Percentiles rank a stretch among this genome's conserved stretches.
These are phyloP conservation scores for Erythrophleum fordii DNA, from an alignment of 306 rosid species.

Conservation along the genomic window DNA sequence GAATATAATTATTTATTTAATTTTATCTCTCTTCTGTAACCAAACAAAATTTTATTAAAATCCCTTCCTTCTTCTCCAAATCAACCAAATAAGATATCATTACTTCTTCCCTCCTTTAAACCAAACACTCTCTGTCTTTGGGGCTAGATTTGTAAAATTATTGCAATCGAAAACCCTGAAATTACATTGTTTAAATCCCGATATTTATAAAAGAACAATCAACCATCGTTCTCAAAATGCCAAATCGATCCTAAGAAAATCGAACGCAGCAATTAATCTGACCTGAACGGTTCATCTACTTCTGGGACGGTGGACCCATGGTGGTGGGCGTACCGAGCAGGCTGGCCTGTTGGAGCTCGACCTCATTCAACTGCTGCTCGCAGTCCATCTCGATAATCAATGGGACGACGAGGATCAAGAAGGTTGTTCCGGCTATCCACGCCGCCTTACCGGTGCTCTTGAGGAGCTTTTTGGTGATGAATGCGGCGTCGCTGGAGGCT, in stretches of 20 bases:
- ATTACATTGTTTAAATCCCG: background rate
- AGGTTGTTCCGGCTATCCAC: conserved; percentile 90
- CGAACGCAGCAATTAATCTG: background rate
- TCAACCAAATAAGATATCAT: too few species aligned
- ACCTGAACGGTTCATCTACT: conserved; percentile 45
- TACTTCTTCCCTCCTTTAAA: too few species aligned
- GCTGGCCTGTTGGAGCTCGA: conserved; percentile 93
- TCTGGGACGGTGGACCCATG: conserved; percentile 35
- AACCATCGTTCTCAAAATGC: background rate
- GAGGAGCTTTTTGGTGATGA: conserved; percentile 71
- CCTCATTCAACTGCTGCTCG: conserved; percentile 86
- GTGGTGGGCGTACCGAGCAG: conserved; percentile 67
- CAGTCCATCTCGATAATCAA: conserved; percentile 94
- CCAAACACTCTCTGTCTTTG: conserved; percentile 5
- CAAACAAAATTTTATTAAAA: too few species aligned
- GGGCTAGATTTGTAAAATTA: conserved; percentile 15
- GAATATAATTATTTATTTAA: too few species aligned
- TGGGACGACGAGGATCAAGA: conserved; percentile 80
- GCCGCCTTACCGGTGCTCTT: conserved; percentile 93
- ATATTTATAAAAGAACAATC: background rate
- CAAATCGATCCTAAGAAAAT: background rate
- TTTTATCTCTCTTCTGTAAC: too few species aligned
- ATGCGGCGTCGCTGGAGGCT: conserved; percentile 63
- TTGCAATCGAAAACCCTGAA: conserved; percentile 39
- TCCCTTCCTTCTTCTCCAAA: too few species aligned